Conservation (phyloP, 495 filamentous ascomycete genomes). For the Annulohypoxylon bovei region DNA sequence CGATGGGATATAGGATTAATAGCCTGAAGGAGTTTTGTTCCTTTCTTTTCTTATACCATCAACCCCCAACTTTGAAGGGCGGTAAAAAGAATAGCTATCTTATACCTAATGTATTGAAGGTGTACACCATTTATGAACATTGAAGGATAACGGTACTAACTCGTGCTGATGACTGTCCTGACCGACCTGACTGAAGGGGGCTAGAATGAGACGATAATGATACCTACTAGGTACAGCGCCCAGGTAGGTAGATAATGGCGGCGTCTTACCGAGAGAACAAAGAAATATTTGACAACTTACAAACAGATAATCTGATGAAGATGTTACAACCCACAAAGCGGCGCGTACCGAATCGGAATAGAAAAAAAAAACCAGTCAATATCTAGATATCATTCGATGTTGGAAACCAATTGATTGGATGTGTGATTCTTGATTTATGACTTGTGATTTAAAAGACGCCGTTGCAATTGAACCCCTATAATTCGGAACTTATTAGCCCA, state of each 20-base stretch:
- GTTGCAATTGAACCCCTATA: constrained; percentile 42
- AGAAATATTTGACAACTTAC: constrained; percentile 23
- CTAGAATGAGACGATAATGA: constrained; percentile 27
- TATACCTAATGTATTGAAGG: too few species aligned
- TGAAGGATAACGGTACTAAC: constrained; percentile 6
- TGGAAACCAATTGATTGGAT: constrained; percentile 17
- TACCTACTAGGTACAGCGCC: background rate
- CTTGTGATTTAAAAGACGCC: constrained; percentile 30
- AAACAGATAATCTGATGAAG: constrained; percentile 19
- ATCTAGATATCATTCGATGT: constrained; percentile 38
- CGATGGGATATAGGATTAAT: background rate
- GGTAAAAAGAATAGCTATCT: background rate
- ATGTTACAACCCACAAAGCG: constrained; percentile 13
- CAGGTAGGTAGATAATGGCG: constrained; percentile 4
- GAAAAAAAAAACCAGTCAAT: background rate
- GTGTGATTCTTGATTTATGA: constrained; percentile 2
- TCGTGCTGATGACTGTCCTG: background rate
- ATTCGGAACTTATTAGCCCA: constrained; percentile 34
- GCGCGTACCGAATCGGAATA: constrained; percentile 22
- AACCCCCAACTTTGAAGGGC: constrained; percentile 6
- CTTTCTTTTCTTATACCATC: background rate
- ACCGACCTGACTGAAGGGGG: background rate
- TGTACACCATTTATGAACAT: background rate
- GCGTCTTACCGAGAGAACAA: constrained; percentile 19
- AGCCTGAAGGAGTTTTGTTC: background rate